These are phyloP conservation scores for Aspergillus haitiensis DNA, from an alignment of 495 filamentous ascomycete species.

Conservation along the genomic window DNA sequence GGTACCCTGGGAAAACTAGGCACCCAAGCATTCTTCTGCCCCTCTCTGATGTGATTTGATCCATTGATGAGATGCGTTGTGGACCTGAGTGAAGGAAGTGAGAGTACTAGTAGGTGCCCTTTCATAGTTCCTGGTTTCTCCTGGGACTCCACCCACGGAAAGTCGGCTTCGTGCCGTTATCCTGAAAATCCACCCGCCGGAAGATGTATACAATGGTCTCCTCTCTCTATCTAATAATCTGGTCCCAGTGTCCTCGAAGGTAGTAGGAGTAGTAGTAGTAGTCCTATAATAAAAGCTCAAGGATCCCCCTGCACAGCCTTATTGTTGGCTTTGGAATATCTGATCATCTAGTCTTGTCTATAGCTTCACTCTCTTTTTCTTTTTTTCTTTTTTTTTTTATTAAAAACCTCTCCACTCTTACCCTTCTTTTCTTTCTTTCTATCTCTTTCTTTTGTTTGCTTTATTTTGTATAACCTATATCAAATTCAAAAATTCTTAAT, in stretches of 20 bases:
- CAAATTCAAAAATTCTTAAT: no score
- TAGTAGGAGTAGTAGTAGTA: no score
- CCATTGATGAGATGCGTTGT: background rate
- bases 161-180: conserved; percentile 10
- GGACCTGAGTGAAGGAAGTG: background rate
- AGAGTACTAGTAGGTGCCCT: background rate
- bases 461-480: no score
- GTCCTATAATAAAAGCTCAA: no score
- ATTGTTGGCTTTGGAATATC: background rate
- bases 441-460: no score
- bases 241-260: no score
- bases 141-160: conserved; percentile 12
- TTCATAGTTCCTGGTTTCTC: background rate
- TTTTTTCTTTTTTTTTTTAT: background rate
- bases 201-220: background rate
- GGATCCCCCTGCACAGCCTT: background rate
- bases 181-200: background rate
- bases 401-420: background rate
- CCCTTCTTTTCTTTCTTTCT: no score
- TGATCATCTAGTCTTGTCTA: background rate
- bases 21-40: background rate
- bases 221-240: no score
- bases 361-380: background rate
- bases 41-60: background rate
- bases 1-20: no score